Evolutionary conservation across 495 filamentous ascomycete genomes (phyloP).

Genomic region (Xylaria palmicola): DNA sequence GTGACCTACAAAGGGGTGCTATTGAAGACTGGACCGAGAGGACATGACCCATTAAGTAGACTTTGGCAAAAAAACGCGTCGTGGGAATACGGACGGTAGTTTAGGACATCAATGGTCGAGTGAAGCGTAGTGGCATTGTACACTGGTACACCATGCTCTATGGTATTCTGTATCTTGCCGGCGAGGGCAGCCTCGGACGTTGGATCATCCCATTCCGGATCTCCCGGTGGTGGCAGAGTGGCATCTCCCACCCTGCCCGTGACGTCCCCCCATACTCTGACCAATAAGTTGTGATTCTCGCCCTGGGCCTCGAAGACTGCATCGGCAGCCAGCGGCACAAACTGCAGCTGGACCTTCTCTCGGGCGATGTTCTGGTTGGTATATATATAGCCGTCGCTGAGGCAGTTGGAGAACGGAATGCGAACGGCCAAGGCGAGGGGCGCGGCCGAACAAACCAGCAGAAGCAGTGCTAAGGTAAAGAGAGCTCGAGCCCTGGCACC

Average conservation of each 20-base stretch:
- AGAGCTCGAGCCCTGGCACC: background rate
- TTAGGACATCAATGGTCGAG: conserved; percentile 67
- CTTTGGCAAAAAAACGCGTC: conserved; percentile 61
- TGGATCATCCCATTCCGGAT: conserved; percentile 53
- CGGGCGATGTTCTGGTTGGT: conserved; percentile 41
- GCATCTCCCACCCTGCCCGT: conserved; percentile 54
- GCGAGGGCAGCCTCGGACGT: conserved; percentile 47
- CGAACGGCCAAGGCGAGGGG: conserved; percentile 53
- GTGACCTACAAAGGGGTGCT: conserved; percentile 53
- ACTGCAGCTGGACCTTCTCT: conserved; percentile 62
- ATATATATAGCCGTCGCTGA: conserved; percentile 57
- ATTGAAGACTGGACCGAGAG: conserved; percentile 72
- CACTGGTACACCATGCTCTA: conserved; percentile 34
- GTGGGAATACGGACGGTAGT: conserved; percentile 63
- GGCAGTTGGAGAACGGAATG: conserved; percentile 81
- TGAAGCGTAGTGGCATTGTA: conserved; percentile 67
- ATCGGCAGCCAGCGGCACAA: conserved; percentile 67
- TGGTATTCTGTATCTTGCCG: conserved; percentile 74
- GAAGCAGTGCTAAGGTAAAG: conserved; percentile 11
- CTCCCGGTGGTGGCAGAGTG: conserved; percentile 54
- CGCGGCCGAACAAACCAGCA: conserved; percentile 28
- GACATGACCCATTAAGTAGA: conserved; percentile 64
- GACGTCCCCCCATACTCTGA: conserved; percentile 91
- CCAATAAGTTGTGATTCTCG: conserved; percentile 63
- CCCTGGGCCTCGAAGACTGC: conserved; percentile 66